A percentile compares a stretch with the other conserved stretches of the same genome.
Evolutionary conservation across 441 rosid genomes (phyloP).

Genomic region (Capsella rubella): DNA sequence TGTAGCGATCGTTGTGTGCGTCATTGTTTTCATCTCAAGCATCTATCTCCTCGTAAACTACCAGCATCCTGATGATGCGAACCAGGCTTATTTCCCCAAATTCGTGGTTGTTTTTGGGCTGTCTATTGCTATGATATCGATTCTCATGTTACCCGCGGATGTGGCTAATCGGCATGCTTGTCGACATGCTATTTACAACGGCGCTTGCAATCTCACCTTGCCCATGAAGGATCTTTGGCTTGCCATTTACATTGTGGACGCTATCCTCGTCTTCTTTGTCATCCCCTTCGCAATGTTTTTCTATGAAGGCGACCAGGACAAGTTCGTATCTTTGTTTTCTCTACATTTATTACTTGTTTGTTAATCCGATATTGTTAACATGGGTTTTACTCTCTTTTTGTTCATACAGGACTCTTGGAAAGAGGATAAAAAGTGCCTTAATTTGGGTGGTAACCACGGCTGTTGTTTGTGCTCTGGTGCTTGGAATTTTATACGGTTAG

Average conservation of each 20-base stretch:
- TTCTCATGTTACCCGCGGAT: slow-evolving; percentile 97
- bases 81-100: slow-evolving; percentile 99
- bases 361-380: not conserved
- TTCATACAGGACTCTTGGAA: slow-evolving; percentile 71
- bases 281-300: slow-evolving; percentile 99
- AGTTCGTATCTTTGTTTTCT: slow-evolving; percentile 54
- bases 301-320: slow-evolving; percentile 99
- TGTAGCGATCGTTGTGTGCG: slow-evolving; percentile 90
- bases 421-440: slow-evolving; percentile 88
- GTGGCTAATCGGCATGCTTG: slow-evolving; percentile 99
- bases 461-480: slow-evolving; percentile 81
- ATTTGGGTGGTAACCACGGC: slow-evolving; percentile 87
- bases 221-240: slow-evolving; percentile 99
- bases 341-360: not conserved
- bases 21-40: slow-evolving; percentile 84
- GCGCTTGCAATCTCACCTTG: slow-evolving; percentile 94
- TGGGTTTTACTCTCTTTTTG: slow-evolving; percentile 8
- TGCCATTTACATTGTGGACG: slow-evolving; percentile 82
- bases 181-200: slow-evolving; percentile 83
- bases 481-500: slow-evolving; percentile 96
- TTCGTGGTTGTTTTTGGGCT: slow-evolving; percentile 93
- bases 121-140: slow-evolving; percentile 84
- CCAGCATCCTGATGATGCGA: slow-evolving; percentile 98
- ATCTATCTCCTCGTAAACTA: slow-evolving; percentile 96
- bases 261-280: slow-evolving; percentile 88